Percentiles rank a stretch among this genome's conserved stretches.
Evolutionary conservation across 2,329 filamentous ascomycete genomes (phyloP).

Genomic region (Colletotrichum magnum): DNA sequence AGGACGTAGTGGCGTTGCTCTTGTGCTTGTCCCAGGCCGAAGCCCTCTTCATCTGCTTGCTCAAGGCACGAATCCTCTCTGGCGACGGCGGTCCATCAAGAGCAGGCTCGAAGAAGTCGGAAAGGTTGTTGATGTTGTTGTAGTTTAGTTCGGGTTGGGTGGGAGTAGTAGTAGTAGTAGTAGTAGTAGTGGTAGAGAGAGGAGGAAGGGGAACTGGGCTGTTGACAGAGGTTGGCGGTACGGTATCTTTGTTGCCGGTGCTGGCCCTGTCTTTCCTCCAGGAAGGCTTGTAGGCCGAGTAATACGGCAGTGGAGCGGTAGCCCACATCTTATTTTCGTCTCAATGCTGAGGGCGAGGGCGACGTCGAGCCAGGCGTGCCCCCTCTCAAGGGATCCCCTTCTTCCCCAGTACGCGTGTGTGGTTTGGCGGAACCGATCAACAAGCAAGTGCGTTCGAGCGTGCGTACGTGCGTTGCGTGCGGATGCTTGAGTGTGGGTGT

Average conservation of each 20-base stretch:
- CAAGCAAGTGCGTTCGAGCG: no score
- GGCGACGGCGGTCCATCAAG: conserved; percentile 74
- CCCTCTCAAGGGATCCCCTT: conserved; percentile 40
- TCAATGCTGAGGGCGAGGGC: conserved; percentile 39
- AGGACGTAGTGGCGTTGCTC: conserved; percentile 65
- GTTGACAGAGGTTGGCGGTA: conserved; percentile 28
- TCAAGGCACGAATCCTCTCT: conserved; percentile 70
- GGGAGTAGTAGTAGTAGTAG: no score
- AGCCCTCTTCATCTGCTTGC: conserved; percentile 70
- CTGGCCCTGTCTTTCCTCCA: conserved; percentile 24
- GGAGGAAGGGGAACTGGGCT: conserved; percentile 18
- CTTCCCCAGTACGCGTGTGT: conserved; percentile 27
- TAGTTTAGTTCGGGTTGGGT: conserved; percentile 30
- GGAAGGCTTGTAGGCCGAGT: conserved; percentile 42
- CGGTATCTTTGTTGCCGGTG: conserved; percentile 39
- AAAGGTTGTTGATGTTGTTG: conserved; percentile 44
- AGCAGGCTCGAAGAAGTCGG: conserved; percentile 69
- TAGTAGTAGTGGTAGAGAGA: conserved; percentile 10
- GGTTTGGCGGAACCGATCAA: conserved; percentile 9
- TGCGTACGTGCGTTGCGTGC: no score
- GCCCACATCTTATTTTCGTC: conserved; percentile 41
- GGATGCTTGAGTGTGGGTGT: no score
- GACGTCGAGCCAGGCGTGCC: conserved; percentile 40
- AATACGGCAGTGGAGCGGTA: conserved; percentile 43
- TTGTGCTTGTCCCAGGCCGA: conserved; percentile 63